Base-by-base conservation (phyloP, 2,329 filamentous ascomycete genomes). In the Ophidiomyces ophidiicola region DNA sequence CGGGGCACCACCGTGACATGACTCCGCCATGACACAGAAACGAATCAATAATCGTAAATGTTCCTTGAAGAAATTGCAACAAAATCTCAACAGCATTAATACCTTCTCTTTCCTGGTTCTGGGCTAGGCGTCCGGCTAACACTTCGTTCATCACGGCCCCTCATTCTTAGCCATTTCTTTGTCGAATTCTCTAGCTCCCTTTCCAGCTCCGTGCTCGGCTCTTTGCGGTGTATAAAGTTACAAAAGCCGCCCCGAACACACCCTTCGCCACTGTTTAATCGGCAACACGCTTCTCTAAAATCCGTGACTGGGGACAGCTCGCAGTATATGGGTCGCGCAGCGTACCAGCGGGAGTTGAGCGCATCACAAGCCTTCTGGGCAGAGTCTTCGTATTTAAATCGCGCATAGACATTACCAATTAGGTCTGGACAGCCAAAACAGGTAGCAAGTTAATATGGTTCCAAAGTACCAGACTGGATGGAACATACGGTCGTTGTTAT, bases 141-240 rank as follows among this genome's bases (percentile, higher is more conserved):
- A 60, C 84, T 93, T 62, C 85, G 76, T 56, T 80, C 79, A 64
- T 94, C 88, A 52, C 82, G 71, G 14, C 86, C 88, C 45, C 85
- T 73, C 64, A 76, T 66, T 68, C 83, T 83, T 57, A 96, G 68
- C 87, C 88, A 96, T 71, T 96, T 96, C 74, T 94, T 93, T 46
- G 88, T 96, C 53, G 77, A 76, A 50, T 96, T 71, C 47, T 82
- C 78, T 51, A 98, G 62, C 51, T 98, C 90, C 47, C 80, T 69
- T 46, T 98, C 90, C 52, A 98, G 68, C 66, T 96, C 88, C 7
- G 84, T 70, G 50, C 74, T 76, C 3, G 90, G 90, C 59, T 96
- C 90, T 70, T 98, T 98, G 56, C 90, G 76, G 61, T 98, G 90
- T 49, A 98, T 98, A 62, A 98, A 98, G 63, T 98, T 98, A 72